phyloP scores from a whole-genome alignment of 140 eudicot species.

The Bidens hawaiensis region DNA sequence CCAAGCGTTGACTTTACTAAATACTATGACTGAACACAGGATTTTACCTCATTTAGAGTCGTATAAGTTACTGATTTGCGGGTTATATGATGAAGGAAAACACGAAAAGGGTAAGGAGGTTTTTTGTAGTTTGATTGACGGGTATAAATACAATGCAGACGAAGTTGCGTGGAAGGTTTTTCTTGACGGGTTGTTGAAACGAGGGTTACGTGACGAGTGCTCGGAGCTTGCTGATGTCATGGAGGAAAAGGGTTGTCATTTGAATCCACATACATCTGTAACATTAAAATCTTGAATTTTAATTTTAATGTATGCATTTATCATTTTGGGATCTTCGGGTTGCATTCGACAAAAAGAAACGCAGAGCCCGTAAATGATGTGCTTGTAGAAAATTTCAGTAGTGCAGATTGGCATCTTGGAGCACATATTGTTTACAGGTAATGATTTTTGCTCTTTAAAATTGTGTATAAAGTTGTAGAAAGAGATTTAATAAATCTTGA shows the following conservation, averaged over 20 bases:
- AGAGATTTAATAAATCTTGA: background rate
- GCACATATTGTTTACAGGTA: slow-evolving; percentile 19
- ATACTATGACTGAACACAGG: slow-evolving; percentile 39
- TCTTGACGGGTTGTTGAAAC: slow-evolving; percentile 69
- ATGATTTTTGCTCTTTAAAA: background rate
- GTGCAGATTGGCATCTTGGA: slow-evolving; percentile 17
- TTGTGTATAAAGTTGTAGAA: background rate
- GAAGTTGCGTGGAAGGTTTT: slow-evolving; percentile 87
- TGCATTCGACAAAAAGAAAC: background rate
- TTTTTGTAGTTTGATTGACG: slow-evolving; percentile 54
- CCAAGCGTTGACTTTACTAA: slow-evolving; percentile 49
- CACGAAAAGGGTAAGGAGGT: slow-evolving; percentile 48
- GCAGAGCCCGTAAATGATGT: background rate
- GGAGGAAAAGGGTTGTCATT: slow-evolving; percentile 61
- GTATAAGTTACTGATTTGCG: slow-evolving; percentile 54
- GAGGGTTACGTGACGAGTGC: slow-evolving; percentile 46
- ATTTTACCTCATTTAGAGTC: slow-evolving; percentile 46
- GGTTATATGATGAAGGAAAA: slow-evolving; percentile 53
- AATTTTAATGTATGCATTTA: background rate
- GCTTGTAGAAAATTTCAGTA: background rate
- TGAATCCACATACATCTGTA: no score
- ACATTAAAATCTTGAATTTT: slow-evolving; percentile 5
- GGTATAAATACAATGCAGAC: slow-evolving; percentile 56
- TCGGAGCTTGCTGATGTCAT: slow-evolving; percentile 60
- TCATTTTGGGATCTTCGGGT: slow-evolving; percentile 14